Percentiles rank a stretch among this genome's conserved stretches.
These are phyloP conservation scores for Corinectria fuckeliana DNA, from an alignment of 2,329 filamentous ascomycete species.

Conservation along the genomic window DNA sequence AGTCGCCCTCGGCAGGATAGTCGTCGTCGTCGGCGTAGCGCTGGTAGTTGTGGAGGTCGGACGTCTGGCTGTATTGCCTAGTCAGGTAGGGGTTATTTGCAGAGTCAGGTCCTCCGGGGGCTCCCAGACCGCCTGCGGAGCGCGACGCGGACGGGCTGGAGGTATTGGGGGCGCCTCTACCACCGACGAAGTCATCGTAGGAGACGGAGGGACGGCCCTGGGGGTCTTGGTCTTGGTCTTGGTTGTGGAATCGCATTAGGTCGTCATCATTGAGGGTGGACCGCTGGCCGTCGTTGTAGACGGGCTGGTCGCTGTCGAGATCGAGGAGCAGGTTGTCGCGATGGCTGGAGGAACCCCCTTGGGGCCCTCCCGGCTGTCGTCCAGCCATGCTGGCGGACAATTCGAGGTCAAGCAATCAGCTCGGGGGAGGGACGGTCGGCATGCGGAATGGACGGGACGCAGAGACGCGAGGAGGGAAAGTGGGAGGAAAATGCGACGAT, in stretches of 20 bases:
- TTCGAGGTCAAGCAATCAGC: slow-evolving; percentile 41
- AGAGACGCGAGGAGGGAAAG: slow-evolving; percentile 8
- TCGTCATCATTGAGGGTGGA: slow-evolving; percentile 84
- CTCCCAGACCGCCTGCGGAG: slow-evolving; percentile 42
- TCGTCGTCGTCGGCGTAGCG: slow-evolving; percentile 92
- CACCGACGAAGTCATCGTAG: slow-evolving; percentile 93
- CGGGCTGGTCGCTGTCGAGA: slow-evolving; percentile 72
- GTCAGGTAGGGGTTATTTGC: slow-evolving; percentile 53
- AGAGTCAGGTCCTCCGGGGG: slow-evolving; percentile 21
- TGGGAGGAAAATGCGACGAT: neutral
- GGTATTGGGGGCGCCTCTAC: slow-evolving; percentile 51
- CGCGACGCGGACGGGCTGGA: slow-evolving; percentile 49
- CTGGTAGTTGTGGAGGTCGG: slow-evolving; percentile 85
- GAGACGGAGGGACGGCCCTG: slow-evolving; percentile 82
- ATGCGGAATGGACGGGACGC: slow-evolving; percentile 40
- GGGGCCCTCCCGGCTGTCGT: slow-evolving; percentile 56
- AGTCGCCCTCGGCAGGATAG: slow-evolving; percentile 77
- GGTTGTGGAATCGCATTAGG: slow-evolving; percentile 76
- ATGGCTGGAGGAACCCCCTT: slow-evolving; percentile 55
- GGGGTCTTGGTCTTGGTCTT: slow-evolving; percentile 69
- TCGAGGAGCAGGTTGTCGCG: slow-evolving; percentile 73
- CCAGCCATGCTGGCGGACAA: slow-evolving; percentile 66
- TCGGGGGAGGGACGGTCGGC: slow-evolving; percentile 39
- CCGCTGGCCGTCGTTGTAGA: slow-evolving; percentile 77
- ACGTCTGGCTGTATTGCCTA: slow-evolving; percentile 73